These are phyloP conservation scores for Fusarium neocosmosporiellum DNA, from an alignment of 2,329 filamentous ascomycete genomes.

Conservation along the genomic window DNA sequence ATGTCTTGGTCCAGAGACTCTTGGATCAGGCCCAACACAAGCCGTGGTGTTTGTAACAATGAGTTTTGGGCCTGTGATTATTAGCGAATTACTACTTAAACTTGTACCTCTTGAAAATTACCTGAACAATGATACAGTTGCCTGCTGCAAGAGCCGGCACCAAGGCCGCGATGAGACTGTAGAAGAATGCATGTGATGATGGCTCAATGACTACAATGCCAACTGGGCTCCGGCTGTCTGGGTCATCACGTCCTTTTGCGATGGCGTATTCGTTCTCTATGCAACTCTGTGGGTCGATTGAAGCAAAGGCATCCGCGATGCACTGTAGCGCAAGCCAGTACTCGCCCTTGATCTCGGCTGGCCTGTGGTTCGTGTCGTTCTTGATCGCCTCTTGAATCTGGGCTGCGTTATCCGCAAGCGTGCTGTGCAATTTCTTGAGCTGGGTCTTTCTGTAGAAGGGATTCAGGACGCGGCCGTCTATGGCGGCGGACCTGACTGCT, in stretches of 20 bases:
- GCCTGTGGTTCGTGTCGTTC: slow-evolving; percentile 26
- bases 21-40: slow-evolving; percentile 8
- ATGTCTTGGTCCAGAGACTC: slow-evolving; percentile 22
- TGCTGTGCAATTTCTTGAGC: slow-evolving; percentile 22
- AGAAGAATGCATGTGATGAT: slow-evolving; percentile 33
- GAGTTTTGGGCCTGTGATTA: not conserved
- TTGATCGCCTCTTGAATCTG: slow-evolving; percentile 34
- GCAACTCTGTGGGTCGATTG: slow-evolving; percentile 20
- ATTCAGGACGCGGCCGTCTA: slow-evolving; percentile 34
- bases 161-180: slow-evolving; percentile 26
- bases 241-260: slow-evolving; percentile 20
- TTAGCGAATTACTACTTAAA: fast-evolving
- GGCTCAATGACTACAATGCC: slow-evolving; percentile 36
- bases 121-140: slow-evolving; percentile 34
- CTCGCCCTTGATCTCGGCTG: slow-evolving; percentile 35
- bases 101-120: not conserved
- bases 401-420: slow-evolving; percentile 12
- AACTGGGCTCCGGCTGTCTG: slow-evolving; percentile 12
- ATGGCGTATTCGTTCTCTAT: slow-evolving; percentile 32
- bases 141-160: slow-evolving; percentile 24
- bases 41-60: slow-evolving; percentile 9
- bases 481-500: slow-evolving; percentile 29
- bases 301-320: slow-evolving; percentile 21
- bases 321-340: slow-evolving; percentile 36
- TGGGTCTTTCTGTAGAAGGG: slow-evolving; percentile 37